Evolutionary conservation across 495 filamentous ascomycete genomes (phyloP), one percentile per base, ranked within the genome.

Genomic region (Aspergillus panamensis): DNA sequence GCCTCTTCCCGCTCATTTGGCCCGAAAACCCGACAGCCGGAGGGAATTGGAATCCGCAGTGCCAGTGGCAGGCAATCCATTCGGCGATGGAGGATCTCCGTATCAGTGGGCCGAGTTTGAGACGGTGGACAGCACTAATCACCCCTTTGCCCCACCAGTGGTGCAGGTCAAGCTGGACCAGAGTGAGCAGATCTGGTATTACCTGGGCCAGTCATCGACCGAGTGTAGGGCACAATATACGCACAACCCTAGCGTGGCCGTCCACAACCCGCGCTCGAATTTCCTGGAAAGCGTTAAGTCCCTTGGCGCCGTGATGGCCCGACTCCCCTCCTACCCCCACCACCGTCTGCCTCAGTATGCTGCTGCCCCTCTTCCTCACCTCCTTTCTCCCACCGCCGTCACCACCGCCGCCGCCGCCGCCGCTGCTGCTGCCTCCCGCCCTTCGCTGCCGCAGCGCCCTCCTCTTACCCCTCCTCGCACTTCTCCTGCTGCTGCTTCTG

Each of bases 191-290:
- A 72, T 96, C 54, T 98, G 92, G 93, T 84, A 89, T 73, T 98
- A 97, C 70, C 80, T 98, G 61, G 90, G 89, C 16, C 82, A 84
- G 65, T 83, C 79, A 48, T 97, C 93, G 45, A 97, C 94, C 17
- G 94, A 98, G 67, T 88, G 91, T 65, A 92, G 87, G 72, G 87
- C 90, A 44, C 89, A 96, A 67, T 98, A 91, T 77, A 96, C 94
- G 30, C 88, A 94, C 61, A 87, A 95, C 76, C 84, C 80, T 58
- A 73, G 73, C 39, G 84, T 81, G 47, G 60, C 74, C 58, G 66
- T 81, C 67, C 79, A 83, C 71, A 82, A 86, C 67, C 75, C 75
- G 55, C 76, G 74, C 58, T 77, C 81, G 57, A 85, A 82, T 75
- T 81, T 85, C 77, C 72, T 84, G 49, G 79, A 82, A 62, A 79